Evolutionary conservation across 805 yeast genomes (phyloP).

Genomic region (Metschnikowia arizonensis): DNA sequence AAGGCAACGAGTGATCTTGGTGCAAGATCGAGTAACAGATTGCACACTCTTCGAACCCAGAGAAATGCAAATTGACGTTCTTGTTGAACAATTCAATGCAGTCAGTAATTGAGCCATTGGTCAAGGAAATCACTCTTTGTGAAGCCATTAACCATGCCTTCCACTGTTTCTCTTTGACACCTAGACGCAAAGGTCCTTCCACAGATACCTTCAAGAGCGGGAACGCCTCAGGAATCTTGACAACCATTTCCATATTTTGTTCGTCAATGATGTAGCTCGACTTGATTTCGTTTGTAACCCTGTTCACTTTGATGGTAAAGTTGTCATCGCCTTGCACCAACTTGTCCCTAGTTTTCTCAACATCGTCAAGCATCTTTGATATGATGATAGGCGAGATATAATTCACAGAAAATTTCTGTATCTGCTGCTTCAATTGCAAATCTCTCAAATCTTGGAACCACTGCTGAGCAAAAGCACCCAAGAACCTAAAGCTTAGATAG

Average conservation of each 20-base stretch:
- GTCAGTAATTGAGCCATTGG: slow-evolving; percentile 66
- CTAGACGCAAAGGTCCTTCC: slow-evolving; percentile 73
- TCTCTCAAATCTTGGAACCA: slow-evolving; percentile 76
- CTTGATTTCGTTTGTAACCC: slow-evolving; percentile 60
- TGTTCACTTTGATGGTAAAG: slow-evolving; percentile 59
- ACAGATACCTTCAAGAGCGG: slow-evolving; percentile 77
- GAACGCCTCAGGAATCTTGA: slow-evolving; percentile 66
- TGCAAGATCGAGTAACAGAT: slow-evolving; percentile 91
- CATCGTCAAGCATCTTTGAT: slow-evolving; percentile 50
- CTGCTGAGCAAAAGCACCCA: slow-evolving; percentile 54
- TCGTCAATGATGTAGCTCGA: slow-evolving; percentile 80
- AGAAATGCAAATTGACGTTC: slow-evolving; percentile 79
- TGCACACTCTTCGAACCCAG: slow-evolving; percentile 95
- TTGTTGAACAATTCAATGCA: slow-evolving; percentile 65
- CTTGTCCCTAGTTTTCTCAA: slow-evolving; percentile 39
- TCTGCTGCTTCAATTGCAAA: slow-evolving; percentile 52
- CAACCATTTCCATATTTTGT: slow-evolving; percentile 74
- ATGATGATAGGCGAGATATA: slow-evolving; percentile 64
- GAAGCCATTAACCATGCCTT: slow-evolving; percentile 92
- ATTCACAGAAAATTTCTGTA: slow-evolving; percentile 60
- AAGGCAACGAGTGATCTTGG: slow-evolving; percentile 86
- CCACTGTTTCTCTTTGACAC: slow-evolving; percentile 91
- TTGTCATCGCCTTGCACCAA: slow-evolving; percentile 36
- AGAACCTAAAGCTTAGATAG: slow-evolving; percentile 44
- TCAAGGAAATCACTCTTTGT: slow-evolving; percentile 72